Percentiles rank a stretch among this genome's conserved stretches.
phyloP scores from a whole-genome alignment of 2,329 filamentous ascomycete species.

The Dothideomycetes sp. region DNA sequence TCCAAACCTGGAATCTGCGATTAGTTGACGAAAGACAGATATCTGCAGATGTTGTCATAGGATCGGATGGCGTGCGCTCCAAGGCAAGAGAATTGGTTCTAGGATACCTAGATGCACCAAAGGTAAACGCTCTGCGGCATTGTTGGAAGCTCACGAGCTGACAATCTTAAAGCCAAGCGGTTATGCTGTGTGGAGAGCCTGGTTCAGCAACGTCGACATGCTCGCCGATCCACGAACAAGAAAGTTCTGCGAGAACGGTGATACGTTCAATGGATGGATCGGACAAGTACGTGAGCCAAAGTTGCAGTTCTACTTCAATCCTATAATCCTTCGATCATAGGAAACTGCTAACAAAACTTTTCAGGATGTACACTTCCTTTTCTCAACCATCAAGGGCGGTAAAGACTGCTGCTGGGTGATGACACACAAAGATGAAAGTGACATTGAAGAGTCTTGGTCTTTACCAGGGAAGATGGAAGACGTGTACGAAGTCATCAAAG shows the following conservation, averaged over 20 bases:
- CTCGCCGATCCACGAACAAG: slow-evolving; percentile 29
- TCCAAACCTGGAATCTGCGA: too few relatives aligned
- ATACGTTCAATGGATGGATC: slow-evolving; percentile 32
- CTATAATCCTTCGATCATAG: not conserved
- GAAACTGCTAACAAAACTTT: slow-evolving; percentile 1
- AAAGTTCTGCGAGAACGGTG: slow-evolving; percentile 31
- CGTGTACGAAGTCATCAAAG: slow-evolving; percentile 28
- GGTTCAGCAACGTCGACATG: slow-evolving; percentile 31
- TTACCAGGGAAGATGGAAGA: slow-evolving; percentile 38
- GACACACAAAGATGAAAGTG: slow-evolving; percentile 37
- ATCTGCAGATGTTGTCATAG: slow-evolving; percentile 40
- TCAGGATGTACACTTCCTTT: slow-evolving; percentile 31
- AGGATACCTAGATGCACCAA: slow-evolving; percentile 43
- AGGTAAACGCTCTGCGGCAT: too few relatives aligned
- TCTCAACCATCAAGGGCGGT: slow-evolving; percentile 29
- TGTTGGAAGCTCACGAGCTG: too few relatives aligned
- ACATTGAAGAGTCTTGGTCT: slow-evolving; percentile 40
- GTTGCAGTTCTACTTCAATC: not conserved
- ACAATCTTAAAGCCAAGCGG: slow-evolving; percentile 45
- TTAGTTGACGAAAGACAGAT: slow-evolving; percentile 21
- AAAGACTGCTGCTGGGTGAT: slow-evolving; percentile 35
- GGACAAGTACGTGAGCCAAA: slow-evolving; percentile 16
- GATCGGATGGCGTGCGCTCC: slow-evolving; percentile 44
- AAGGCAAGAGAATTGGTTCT: slow-evolving; percentile 43
- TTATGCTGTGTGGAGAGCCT: slow-evolving; percentile 45